Conservation (phyloP, 108 stramenopile genomes). For the Cyclotella sp. region DNA sequence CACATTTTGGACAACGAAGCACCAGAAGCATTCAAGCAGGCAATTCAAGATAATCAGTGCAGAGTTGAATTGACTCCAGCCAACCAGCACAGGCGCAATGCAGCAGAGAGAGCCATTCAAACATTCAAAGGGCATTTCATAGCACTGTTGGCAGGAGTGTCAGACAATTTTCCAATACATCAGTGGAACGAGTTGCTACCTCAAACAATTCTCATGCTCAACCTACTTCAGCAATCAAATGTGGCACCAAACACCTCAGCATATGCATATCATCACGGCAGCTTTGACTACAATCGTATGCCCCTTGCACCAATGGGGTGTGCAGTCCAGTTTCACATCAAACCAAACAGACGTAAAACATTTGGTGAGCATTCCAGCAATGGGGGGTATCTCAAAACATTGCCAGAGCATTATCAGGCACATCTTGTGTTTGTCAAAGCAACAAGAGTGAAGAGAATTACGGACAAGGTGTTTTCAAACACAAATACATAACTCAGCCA, state of each 20-base stretch:
- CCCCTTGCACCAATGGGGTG: slow-evolving; percentile 58
- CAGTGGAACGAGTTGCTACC: slow-evolving; percentile 43
- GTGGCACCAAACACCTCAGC: slow-evolving; percentile 26
- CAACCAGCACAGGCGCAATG: slow-evolving; percentile 39
- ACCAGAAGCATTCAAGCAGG: slow-evolving; percentile 1
- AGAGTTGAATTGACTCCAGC: slow-evolving; percentile 38
- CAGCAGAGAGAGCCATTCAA: slow-evolving; percentile 60
- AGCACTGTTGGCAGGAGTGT: slow-evolving; percentile 32
- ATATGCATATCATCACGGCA: slow-evolving; percentile 16
- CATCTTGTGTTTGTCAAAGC: slow-evolving; percentile 4
- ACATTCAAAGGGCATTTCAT: slow-evolving; percentile 62
- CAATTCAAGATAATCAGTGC: not conserved
- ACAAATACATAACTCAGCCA: slow-evolving; percentile 23
- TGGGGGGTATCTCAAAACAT: slow-evolving; percentile 25
- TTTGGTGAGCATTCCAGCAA: slow-evolving; percentile 18
- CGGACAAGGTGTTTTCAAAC: slow-evolving; percentile 32
- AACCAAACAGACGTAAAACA: slow-evolving; percentile 11
- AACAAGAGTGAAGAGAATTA: slow-evolving; percentile 9
- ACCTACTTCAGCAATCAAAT: slow-evolving; percentile 37
- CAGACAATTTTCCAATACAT: slow-evolving; percentile 36
- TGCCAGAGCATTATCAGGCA: slow-evolving; percentile 26
- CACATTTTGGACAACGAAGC: slow-evolving; percentile 20
- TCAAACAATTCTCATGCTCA: slow-evolving; percentile 44
- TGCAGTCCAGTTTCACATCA: too few species aligned
- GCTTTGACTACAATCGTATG: slow-evolving; percentile 48